Evolutionary conservation across 2,329 filamentous ascomycete species (phyloP), one percentile per base, ranked within the genome.

Genomic region (Penicillium sp.): DNA sequence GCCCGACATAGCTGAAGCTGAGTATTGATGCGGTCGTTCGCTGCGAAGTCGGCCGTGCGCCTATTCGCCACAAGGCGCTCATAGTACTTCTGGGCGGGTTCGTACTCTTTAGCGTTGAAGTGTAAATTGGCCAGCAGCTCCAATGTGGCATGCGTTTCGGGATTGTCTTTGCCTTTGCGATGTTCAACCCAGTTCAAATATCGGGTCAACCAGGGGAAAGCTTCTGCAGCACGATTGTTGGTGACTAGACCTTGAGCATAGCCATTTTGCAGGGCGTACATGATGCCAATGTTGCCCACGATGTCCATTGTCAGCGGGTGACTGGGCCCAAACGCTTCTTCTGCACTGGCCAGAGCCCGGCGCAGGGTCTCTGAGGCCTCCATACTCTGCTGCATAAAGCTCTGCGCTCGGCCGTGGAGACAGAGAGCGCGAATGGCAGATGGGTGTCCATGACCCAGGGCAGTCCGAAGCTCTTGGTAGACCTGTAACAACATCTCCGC

Each of bases 341-440:
- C 64, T 0, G 61, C 59, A 6, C 52, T 57, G 1, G 63, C 54
- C 2, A 66, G 57, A 6, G 60, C 62, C 10, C 62, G 63, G 0
- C 64, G 62, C n/a, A 65, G 49, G 0, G 59, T 63, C 44, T 66
- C 64, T 2, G 61, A 64, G 0, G 63, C 56, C 13, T 54, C 50
- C 13, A 58, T 49, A 4, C 43, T 52, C 41, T 56, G 52, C 10
- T 61, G 51, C 3, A 53, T 45, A 13, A 61, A 51, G 8, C 54
- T 54, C 28, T 61, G 53, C 4, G 49, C 57, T 10, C 52, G 54
- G 1, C 60, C 64, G 8, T 59, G 52, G 1, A 65, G 52, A 4
- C 54, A 56, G 38, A 64, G 45, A 10, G 59, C 55, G 3, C 62
- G 59, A 37, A 66, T 59, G 3, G 58, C 56, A 10, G 61, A 44